Conservation (phyloP, 2,329 filamentous ascomycete species). For the Graphilbum fragrans region DNA sequence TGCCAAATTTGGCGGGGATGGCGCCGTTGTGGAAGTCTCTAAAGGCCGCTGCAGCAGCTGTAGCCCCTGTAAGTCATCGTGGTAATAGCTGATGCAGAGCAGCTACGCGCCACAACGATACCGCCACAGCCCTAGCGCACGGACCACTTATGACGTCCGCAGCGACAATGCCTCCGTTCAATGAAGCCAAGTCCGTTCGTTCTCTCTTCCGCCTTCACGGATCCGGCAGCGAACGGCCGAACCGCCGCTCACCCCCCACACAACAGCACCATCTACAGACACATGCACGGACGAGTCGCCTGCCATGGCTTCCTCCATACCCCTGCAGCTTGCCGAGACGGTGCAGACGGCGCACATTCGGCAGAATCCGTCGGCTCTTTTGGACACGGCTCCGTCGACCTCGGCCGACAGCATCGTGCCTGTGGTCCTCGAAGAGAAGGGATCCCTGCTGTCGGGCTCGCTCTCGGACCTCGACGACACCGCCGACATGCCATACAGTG, state of each 20-base stretch:
- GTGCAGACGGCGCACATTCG: constrained; percentile 75
- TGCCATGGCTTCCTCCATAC: constrained; percentile 42
- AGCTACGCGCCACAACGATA: not conserved
- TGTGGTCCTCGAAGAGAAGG: constrained; percentile 36
- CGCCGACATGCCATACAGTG: constrained; percentile 47
- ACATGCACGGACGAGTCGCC: not conserved
- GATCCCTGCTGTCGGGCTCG: constrained; percentile 35
- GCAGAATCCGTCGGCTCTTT: constrained; percentile 52
- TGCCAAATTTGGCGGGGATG: not conserved
- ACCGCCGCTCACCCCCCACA: too few relatives aligned
- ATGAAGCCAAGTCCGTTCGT: not conserved
- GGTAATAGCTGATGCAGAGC: too few relatives aligned
- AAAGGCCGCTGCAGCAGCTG: too few relatives aligned
- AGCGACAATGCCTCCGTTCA: not conserved
- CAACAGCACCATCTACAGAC: not conserved
- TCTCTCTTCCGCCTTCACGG: not conserved
- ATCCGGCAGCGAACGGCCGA: too few relatives aligned
- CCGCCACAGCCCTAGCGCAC: not conserved
- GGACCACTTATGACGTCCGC: constrained; percentile 2
- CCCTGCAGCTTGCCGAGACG: constrained; percentile 61
- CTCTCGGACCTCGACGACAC: constrained; percentile 11
- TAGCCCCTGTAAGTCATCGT: too few relatives aligned
- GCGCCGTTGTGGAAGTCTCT: too few relatives aligned
- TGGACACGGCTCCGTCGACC: constrained; percentile 74
- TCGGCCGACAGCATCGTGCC: constrained; percentile 55